phyloP scores from a whole-genome alignment of 2,329 filamentous ascomycete species.

The Pseudogymnoascus sp. region DNA sequence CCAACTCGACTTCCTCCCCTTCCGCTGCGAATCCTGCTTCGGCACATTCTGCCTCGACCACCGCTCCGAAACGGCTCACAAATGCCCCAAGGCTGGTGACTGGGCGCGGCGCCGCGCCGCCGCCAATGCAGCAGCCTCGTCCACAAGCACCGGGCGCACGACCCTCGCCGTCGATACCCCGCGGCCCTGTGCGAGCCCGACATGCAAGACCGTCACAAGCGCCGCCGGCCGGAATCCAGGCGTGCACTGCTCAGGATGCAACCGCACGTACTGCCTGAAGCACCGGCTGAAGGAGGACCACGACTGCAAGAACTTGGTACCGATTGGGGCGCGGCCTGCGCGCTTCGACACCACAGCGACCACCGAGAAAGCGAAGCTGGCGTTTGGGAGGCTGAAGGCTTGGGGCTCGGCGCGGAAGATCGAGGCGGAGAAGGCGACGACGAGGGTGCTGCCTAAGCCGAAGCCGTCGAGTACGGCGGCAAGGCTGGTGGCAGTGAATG shows the following conservation, averaged over 20 bases:
- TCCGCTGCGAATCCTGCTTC: conserved; percentile 81
- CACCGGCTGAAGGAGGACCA: conserved; percentile 75
- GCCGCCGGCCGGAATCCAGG: conserved; percentile 45
- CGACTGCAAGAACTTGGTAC: conserved; percentile 69
- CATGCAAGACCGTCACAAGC: conserved; percentile 63
- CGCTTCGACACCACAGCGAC: conserved; percentile 39
- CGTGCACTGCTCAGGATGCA: conserved; percentile 64
- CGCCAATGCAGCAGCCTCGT: conserved; percentile 42
- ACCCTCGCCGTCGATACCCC: conserved; percentile 49
- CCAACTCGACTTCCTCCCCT: conserved; percentile 92
- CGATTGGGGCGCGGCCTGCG: conserved; percentile 42
- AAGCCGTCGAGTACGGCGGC: conserved; percentile 56
- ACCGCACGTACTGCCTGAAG: conserved; percentile 67
- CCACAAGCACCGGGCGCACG: conserved; percentile 38
- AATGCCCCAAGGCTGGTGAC: conserved; percentile 51
- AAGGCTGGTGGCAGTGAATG: conserved; percentile 61
- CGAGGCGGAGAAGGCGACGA: conserved; percentile 38
- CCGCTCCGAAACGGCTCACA: conserved; percentile 75
- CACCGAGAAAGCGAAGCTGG: conserved; percentile 59
- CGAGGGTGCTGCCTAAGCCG: conserved; percentile 50
- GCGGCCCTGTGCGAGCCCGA: conserved; percentile 58
- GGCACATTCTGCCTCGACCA: conserved; percentile 90
- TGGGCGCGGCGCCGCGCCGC: conserved; percentile 53
- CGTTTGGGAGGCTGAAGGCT: conserved; percentile 66
- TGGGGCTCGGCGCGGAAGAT: conserved; percentile 74